phyloP scores from a whole-genome alignment of 768 basidiomycete genomes.

The Gloeopeniophorella convolvens region DNA sequence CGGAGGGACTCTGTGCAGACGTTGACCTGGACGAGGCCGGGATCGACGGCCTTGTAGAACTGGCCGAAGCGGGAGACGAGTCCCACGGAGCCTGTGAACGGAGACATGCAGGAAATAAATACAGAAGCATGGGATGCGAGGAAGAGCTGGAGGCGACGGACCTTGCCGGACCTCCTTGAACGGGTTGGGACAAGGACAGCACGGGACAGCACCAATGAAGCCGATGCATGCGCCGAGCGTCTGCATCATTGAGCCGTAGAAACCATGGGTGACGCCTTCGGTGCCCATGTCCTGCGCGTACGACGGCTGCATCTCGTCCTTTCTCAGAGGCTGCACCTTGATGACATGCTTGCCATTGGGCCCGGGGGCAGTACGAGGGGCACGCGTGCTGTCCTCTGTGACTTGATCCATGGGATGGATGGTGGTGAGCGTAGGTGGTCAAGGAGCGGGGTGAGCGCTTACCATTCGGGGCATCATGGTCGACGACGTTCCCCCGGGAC shows the following conservation, averaged over 20 bases:
- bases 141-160: slow-evolving; percentile 23
- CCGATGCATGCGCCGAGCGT: slow-evolving; percentile 63
- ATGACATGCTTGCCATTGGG: slow-evolving; percentile 59
- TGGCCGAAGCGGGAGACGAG: slow-evolving; percentile 90
- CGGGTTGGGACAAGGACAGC: slow-evolving; percentile 80
- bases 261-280: slow-evolving; percentile 69
- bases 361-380: background rate
- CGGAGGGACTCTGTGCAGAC: slow-evolving; percentile 88
- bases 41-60: slow-evolving; percentile 95
- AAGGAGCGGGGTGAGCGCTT: slow-evolving; percentile 1
- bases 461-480: slow-evolving; percentile 21
- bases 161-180: slow-evolving; percentile 85
- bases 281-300: slow-evolving; percentile 88
- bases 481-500: slow-evolving; percentile 20
- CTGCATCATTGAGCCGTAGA: slow-evolving; percentile 80
- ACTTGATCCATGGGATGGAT: slow-evolving; percentile 36
- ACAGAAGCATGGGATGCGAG: background rate
- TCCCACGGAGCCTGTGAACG: slow-evolving; percentile 70
- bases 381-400: slow-evolving; percentile 44
- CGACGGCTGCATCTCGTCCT: slow-evolving; percentile 88
- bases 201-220: slow-evolving; percentile 68
- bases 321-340: slow-evolving; percentile 77
- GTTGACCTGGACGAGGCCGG: slow-evolving; percentile 87
- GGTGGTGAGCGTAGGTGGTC: slow-evolving; percentile 9
- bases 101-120: slow-evolving; percentile 20